These are phyloP conservation scores for Oryza australiensis DNA, from an alignment of 176 grass and related monocot species.

Conservation along the genomic window DNA sequence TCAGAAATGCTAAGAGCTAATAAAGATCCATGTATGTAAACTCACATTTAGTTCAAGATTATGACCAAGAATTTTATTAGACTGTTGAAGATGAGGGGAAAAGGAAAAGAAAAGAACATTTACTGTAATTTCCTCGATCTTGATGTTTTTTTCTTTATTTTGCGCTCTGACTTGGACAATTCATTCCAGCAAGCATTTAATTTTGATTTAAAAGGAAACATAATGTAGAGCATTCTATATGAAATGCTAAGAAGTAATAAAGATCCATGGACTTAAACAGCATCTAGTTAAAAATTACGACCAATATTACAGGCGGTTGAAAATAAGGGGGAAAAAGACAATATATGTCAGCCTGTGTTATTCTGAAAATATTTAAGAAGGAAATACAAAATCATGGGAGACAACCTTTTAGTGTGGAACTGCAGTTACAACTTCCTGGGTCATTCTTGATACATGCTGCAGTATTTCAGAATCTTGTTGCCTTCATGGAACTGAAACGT, in stretches of 20 bases:
- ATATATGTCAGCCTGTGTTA: neutral
- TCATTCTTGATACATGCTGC: neutral
- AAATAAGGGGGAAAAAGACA: too few species aligned
- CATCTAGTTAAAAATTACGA: too few species aligned
- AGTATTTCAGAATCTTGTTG: conserved; percentile 8
- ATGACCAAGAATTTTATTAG: neutral
- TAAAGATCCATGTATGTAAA: neutral
- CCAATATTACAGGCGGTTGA: too few species aligned
- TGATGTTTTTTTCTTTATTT: too few species aligned
- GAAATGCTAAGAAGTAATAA: too few species aligned
- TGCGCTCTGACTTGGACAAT: too few species aligned
- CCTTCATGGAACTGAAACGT: conserved; percentile 11
- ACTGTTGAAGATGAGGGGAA: neutral
- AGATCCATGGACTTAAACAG: too few species aligned
- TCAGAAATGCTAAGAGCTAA: neutral
- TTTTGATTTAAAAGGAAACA: too few species aligned
- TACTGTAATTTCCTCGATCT: too few species aligned
- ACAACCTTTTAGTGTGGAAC: neutral
- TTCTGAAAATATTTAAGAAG: neutral
- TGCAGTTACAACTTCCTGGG: neutral
- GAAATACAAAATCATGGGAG: neutral
- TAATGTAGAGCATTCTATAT: too few species aligned
- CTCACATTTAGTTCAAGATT: neutral
- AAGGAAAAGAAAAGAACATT: neutral
- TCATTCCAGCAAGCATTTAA: too few species aligned